These are phyloP conservation scores for Glonium stellatum DNA, from an alignment of 495 filamentous ascomycete genomes.

Conservation along the genomic window DNA sequence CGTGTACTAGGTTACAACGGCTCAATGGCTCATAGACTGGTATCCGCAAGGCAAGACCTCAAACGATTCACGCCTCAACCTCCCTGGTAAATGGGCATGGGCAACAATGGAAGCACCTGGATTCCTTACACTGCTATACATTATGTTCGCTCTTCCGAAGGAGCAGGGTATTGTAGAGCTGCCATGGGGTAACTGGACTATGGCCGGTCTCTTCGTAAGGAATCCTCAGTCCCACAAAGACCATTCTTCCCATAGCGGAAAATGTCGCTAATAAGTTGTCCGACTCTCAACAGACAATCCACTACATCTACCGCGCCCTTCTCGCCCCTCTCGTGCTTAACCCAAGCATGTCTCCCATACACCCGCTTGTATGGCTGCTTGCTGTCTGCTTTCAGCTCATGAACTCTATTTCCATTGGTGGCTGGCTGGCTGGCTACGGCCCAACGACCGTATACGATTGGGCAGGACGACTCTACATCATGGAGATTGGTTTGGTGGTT, in stretches of 20 bases:
- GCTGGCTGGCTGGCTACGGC: constrained; percentile 75
- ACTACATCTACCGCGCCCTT: constrained; percentile 85
- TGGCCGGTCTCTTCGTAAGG: constrained; percentile 56
- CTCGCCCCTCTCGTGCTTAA: constrained; percentile 70
- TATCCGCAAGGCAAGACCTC: constrained; percentile 75
- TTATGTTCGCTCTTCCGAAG: constrained; percentile 57
- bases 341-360: constrained; percentile 85
- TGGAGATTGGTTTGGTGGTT: constrained; percentile 50
- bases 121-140: constrained; percentile 69
- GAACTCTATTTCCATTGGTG: constrained; percentile 69
- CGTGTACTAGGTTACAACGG: constrained; percentile 32
- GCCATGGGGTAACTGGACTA: constrained; percentile 63
- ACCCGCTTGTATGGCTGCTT: constrained; percentile 49
- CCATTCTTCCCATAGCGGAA: constrained; percentile 7
- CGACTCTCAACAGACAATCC: constrained; percentile 43
- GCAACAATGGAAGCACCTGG: constrained; percentile 76
- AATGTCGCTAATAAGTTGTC: constrained; percentile 9
- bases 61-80: constrained; percentile 60
- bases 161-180: constrained; percentile 44
- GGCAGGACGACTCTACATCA: constrained; percentile 43
- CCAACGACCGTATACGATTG: constrained; percentile 54
- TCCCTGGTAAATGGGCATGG: constrained; percentile 87
- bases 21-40: constrained; percentile 40
- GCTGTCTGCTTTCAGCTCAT: constrained; percentile 67
- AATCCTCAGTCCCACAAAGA: background rate